A percentile compares a stretch with the other conserved stretches of the same genome.
phyloP scores from a whole-genome alignment of 495 filamentous ascomycete species.

The Astrothelium subdiscretum region DNA sequence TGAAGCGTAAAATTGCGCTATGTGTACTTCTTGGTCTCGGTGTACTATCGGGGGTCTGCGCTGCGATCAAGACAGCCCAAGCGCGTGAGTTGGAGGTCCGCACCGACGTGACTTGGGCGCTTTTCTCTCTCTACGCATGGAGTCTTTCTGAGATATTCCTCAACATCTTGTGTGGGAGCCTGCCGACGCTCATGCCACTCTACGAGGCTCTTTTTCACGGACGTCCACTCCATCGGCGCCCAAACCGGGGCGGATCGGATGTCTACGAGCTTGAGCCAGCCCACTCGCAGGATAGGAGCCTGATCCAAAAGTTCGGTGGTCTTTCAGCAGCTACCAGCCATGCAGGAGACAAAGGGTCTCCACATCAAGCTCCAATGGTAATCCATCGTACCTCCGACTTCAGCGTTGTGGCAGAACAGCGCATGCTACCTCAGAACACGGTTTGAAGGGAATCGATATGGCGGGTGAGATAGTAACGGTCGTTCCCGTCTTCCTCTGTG shows the following conservation, averaged over 20 bases:
- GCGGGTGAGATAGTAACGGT: too few relatives aligned
- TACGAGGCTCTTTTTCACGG: background rate
- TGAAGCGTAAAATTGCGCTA: slow-evolving; percentile 1
- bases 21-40: slow-evolving; percentile 4
- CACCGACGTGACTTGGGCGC: slow-evolving; percentile 1
- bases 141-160: slow-evolving; percentile 8
- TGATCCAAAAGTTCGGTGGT: background rate
- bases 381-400: background rate
- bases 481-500: too few relatives aligned
- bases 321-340: background rate
- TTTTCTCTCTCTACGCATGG: slow-evolving; percentile 9
- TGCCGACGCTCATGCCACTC: slow-evolving; percentile 8
- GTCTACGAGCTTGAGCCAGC: background rate
- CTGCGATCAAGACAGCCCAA: slow-evolving; percentile 11
- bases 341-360: background rate
- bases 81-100: background rate
- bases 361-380: background rate
- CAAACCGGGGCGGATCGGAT: background rate
- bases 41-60: slow-evolving; percentile 12
- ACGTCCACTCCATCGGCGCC: background rate
- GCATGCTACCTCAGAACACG: background rate
- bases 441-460: too few relatives aligned
- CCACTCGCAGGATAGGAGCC: background rate
- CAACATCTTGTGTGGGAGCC: slow-evolving; percentile 10
- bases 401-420: background rate